A percentile compares a stretch with the other conserved stretches of the same genome.
Conservation (phyloP, 2,329 filamentous ascomycete genomes). For the Fusarium haematococcum region DNA sequence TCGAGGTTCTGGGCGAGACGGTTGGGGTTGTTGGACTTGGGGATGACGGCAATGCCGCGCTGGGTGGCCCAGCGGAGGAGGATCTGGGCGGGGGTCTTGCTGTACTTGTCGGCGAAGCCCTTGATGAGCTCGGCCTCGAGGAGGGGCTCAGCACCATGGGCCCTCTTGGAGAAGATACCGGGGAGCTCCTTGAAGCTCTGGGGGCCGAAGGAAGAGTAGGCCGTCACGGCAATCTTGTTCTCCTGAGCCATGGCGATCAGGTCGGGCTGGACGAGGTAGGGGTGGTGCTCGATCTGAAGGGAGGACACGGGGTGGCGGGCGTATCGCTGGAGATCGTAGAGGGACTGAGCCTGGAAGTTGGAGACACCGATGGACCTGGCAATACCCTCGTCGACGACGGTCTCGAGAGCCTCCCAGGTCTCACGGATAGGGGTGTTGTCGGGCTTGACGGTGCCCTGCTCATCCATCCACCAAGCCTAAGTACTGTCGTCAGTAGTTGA, state of each 20-base stretch:
- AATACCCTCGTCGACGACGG: slow-evolving; percentile 73
- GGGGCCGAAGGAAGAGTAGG: slow-evolving; percentile 75
- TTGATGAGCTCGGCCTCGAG: slow-evolving; percentile 57
- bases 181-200: slow-evolving; percentile 53
- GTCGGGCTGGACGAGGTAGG: slow-evolving; percentile 71
- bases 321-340: slow-evolving; percentile 72
- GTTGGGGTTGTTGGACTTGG: slow-evolving; percentile 68
- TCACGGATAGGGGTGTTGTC: slow-evolving; percentile 76
- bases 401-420: slow-evolving; percentile 84
- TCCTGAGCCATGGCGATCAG: slow-evolving; percentile 68
- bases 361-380: slow-evolving; percentile 79
- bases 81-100: slow-evolving; percentile 73
- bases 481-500: neutral
- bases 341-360: slow-evolving; percentile 75
- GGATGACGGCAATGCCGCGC: slow-evolving; percentile 71
- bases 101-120: slow-evolving; percentile 63
- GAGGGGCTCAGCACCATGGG: slow-evolving; percentile 43
- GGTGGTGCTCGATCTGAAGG: slow-evolving; percentile 77
- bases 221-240: slow-evolving; percentile 69
- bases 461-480: slow-evolving; percentile 53
- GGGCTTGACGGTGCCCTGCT: slow-evolving; percentile 62
- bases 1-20: slow-evolving; percentile 68
- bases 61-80: slow-evolving; percentile 76
- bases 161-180: slow-evolving; percentile 44
- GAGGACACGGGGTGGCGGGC: slow-evolving; percentile 64